Conservation (phyloP, 306 rosid genomes). For the Pterocarpus santalinus region DNA sequence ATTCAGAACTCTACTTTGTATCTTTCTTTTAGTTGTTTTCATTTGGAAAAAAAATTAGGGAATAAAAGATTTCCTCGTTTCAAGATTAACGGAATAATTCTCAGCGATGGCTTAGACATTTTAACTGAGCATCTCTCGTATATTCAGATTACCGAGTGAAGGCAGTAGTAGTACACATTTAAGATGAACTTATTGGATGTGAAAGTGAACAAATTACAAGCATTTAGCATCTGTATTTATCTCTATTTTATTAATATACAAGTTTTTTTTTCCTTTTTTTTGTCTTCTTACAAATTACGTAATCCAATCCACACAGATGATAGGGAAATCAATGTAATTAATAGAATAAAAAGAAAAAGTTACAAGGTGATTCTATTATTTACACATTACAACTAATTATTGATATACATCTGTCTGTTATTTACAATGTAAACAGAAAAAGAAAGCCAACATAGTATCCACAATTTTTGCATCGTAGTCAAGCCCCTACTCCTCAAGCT, state of each 20-base stretch:
- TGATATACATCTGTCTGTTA: constrained; percentile 56
- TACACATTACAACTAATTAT: constrained; percentile 69
- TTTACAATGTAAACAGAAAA: constrained; percentile 71
- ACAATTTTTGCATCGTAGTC: constrained; percentile 63
- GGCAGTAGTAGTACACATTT: background rate
- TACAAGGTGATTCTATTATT: constrained; percentile 57
- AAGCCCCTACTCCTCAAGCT: constrained; percentile 63
- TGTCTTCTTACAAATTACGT: constrained; percentile 2
- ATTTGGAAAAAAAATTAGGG: no score
- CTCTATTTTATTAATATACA: background rate
- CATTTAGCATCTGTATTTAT: background rate
- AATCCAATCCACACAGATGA: background rate
- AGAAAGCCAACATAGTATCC: constrained; percentile 55
- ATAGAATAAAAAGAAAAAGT: constrained; percentile 35
- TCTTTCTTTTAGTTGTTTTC: no score
- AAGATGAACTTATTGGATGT: background rate
- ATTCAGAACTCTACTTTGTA: no score
- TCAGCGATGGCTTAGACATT: no score
- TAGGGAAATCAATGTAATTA: constrained; percentile 46
- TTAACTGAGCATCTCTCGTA: background rate
- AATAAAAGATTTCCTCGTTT: no score
- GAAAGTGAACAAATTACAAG: constrained; percentile 5
- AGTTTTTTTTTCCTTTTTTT: background rate
- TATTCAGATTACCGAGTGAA: background rate
- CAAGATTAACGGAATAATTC: no score